Conservation (phyloP, 805 yeast genomes). For the Teunomyces kruisii region DNA sequence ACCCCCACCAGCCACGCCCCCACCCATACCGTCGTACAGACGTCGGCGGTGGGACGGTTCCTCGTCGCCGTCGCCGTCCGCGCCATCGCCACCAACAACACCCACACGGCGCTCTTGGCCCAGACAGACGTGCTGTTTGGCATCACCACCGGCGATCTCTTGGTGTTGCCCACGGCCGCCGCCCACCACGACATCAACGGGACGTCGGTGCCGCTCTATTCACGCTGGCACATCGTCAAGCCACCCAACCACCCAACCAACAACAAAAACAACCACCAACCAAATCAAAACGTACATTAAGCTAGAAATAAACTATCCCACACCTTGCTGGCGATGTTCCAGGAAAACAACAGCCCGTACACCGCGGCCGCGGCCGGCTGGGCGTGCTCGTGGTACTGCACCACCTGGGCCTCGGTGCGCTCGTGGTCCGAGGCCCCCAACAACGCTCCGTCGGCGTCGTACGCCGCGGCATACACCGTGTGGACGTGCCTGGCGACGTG, state of each 20-base stretch:
- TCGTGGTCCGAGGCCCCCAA: conserved; percentile 11
- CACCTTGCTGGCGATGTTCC: not conserved
- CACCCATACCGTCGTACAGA: conserved; percentile 4
- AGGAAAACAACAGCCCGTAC: not conserved
- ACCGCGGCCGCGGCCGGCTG: not conserved
- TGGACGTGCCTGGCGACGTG: conserved; percentile 3
- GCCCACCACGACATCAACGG: too few relatives aligned
- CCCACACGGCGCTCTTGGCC: conserved; percentile 2
- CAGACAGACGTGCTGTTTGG: conserved; percentile 8
- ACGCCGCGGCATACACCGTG: conserved; percentile 14
- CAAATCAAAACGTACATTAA: not conserved
- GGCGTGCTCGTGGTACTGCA: not conserved
- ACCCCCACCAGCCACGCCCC: not conserved
- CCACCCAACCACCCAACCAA: too few relatives aligned
- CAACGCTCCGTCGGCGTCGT: conserved; percentile 13
- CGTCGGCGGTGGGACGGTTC: conserved; percentile 8
- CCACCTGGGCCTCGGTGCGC: not conserved
- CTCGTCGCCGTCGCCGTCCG: conserved; percentile 7
- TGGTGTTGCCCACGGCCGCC: conserved; percentile 3
- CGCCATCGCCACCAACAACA: not conserved
- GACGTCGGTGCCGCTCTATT: too few relatives aligned
- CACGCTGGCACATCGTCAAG: too few relatives aligned
- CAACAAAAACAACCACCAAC: not conserved
- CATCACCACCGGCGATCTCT: conserved; percentile 3
- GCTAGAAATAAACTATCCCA: too few relatives aligned